Evolutionary conservation across 805 yeast genomes (phyloP), one percentile per base, ranked within the genome.

Genomic region (Torulaspora indica): DNA sequence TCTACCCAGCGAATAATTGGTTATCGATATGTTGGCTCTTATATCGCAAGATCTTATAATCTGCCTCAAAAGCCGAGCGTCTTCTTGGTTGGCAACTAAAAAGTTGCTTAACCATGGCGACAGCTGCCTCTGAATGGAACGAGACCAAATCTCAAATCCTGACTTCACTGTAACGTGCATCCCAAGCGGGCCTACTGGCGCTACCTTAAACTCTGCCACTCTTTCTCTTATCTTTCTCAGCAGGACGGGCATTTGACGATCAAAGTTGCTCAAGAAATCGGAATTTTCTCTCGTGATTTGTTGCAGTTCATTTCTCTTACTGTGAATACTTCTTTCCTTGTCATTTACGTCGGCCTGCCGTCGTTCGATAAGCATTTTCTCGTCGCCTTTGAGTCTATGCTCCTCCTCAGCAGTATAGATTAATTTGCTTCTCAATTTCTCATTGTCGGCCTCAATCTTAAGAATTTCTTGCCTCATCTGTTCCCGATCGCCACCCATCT

Each of bases 101-200:
- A 87, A 88, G 0, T 87, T 71, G 31, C 73, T 78, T 7, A 85
- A 61, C 0, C 77, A 63, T 8, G 67, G 63, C 2, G 72, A 72
- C 24, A 88, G 59, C 1, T 71, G 57, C 0, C 77, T 62, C 54
- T 86, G 95, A 5, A 90, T 58, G 4, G 83, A 62, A 18, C 74
- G 74, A 4, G 73, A 65, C 88, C 88, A 90, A 33, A 56, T 51
- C 15, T 71, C 64, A 53, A 64, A 77, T 7, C 74, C 79, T 1
- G 66, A 60, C 55, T 78, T 83, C 10, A 91, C 68, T 4, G 75
- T 69, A 2, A 88, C 69, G 47, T 67, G 66, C 3, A 71, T 52
- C 1, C 96, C 96, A 2, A 91, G 50, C 0, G 98, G 98, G 0
- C 98, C 98, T 13, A 82, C 62, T 0, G 95, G 95, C 28, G 56